Conservation (phyloP, 441 rosid genomes). For the Adansonia gregorii region DNA sequence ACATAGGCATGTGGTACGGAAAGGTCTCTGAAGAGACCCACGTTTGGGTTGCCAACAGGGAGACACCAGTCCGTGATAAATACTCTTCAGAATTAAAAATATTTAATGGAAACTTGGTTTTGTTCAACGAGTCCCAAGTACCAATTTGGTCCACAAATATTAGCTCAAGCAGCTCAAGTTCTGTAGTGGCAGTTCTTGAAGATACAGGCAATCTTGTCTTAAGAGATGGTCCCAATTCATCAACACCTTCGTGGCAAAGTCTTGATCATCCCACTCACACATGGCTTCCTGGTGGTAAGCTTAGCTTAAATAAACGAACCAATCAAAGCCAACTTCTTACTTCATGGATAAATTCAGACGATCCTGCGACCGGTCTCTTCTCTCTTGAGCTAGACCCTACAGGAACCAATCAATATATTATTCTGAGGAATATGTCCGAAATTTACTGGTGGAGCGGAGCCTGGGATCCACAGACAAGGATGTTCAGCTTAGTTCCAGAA, state of each 20-base stretch:
- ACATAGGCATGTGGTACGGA: not conserved
- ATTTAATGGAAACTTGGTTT: conserved; percentile 49
- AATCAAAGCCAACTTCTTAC: too few relatives aligned
- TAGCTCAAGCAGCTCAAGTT: conserved; percentile 32
- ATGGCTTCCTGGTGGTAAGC: too few relatives aligned
- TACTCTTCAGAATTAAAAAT: conserved; percentile 41
- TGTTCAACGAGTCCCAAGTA: conserved; percentile 38
- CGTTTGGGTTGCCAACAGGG: conserved; percentile 4
- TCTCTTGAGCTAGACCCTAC: too few relatives aligned
- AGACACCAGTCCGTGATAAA: conserved; percentile 38
- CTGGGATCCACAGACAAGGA: too few relatives aligned
- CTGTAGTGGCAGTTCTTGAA: conserved; percentile 48
- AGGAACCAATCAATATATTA: too few relatives aligned
- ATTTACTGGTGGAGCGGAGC: too few relatives aligned
- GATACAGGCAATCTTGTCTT: conserved; percentile 64
- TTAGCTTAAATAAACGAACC: too few relatives aligned
- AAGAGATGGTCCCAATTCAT: conserved; percentile 36
- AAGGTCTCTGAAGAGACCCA: not conserved
- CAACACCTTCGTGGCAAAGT: conserved; percentile 60
- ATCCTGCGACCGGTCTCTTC: too few relatives aligned
- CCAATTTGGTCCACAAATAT: conserved; percentile 62
- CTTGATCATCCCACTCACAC: conserved; percentile 36
- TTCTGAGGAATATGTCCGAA: too few relatives aligned
- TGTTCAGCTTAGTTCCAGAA: too few relatives aligned
- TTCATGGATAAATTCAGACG: too few relatives aligned